Evolutionary conservation across 495 filamentous ascomycete species (phyloP).

Genomic region (Hyaloscypha hepaticicola): DNA sequence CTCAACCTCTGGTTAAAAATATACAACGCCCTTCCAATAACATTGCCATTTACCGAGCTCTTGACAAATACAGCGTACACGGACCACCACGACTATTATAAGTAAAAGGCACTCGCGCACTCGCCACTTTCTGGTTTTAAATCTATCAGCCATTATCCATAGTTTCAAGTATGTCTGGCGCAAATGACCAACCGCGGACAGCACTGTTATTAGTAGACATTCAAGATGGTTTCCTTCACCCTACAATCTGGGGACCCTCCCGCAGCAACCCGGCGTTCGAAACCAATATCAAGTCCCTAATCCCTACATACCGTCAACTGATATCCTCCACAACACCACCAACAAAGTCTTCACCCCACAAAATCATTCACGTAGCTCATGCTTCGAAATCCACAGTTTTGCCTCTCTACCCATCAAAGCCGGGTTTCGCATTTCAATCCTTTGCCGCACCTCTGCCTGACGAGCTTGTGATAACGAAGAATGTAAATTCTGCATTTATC

Average conservation of each 20-base stretch:
- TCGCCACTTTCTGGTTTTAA: too few species aligned
- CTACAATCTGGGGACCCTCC: conserved; percentile 35
- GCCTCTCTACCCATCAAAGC: conserved; percentile 35
- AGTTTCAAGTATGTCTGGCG: not conserved
- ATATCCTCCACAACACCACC: not conserved
- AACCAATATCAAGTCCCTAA: conserved; percentile 41
- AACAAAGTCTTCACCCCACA: not conserved
- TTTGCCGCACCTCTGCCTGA: conserved; percentile 41
- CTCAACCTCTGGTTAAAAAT: not conserved
- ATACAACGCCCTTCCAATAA: not conserved
- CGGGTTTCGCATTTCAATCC: conserved; percentile 39
- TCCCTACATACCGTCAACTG: conserved; percentile 40
- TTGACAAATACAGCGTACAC: too few species aligned
- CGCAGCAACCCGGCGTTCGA: conserved; percentile 50
- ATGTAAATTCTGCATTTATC: conserved; percentile 50
- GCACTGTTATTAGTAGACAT: conserved; percentile 60
- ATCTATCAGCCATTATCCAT: too few species aligned
- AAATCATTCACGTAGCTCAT: conserved; percentile 49
- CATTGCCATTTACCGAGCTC: not conserved
- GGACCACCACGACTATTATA: too few species aligned
- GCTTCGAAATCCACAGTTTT: conserved; percentile 38
- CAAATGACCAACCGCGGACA: conserved; percentile 28
- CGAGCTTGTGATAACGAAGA: conserved; percentile 46
- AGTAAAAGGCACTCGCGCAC: too few species aligned
- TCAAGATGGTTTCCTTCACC: conserved; percentile 47